Percentiles rank a stretch among this genome's conserved stretches.
Conservation (phyloP, 148 eudicot genomes). For the Rhododendron molle region DNA sequence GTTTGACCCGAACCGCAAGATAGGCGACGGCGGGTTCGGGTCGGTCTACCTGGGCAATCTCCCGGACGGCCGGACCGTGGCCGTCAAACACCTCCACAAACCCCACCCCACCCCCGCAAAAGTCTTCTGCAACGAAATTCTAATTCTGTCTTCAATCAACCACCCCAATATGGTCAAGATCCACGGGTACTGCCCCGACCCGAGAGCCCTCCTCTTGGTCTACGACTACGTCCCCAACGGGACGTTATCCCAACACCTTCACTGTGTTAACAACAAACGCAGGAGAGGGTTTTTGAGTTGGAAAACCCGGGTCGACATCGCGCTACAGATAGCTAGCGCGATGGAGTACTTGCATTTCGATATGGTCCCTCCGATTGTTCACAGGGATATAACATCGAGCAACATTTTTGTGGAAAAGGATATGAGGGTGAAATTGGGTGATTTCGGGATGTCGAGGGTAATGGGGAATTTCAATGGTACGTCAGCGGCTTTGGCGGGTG, state of each 20-base stretch:
- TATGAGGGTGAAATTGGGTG: conserved; percentile 79
- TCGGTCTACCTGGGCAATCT: conserved; percentile 73
- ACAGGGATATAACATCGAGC: conserved; percentile 74
- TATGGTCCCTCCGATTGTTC: conserved; percentile 78
- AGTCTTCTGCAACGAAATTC: conserved; percentile 82
- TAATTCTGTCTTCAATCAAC: conserved; percentile 66
- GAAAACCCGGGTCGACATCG: conserved; percentile 66
- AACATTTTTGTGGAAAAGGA: conserved; percentile 80
- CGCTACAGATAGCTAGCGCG: conserved; percentile 66
- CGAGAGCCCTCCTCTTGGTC: conserved; percentile 71
- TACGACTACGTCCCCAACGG: conserved; percentile 88
- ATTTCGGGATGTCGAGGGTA: conserved; percentile 83
- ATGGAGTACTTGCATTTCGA: conserved; percentile 75
- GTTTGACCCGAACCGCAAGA: conserved; percentile 68
- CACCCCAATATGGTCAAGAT: conserved; percentile 82
- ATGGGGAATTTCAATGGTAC: conserved; percentile 34
- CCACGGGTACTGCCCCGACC: conserved; percentile 88
- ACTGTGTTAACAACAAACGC: conserved; percentile 26
- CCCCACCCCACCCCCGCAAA: conserved; percentile 41
- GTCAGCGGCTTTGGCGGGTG: neutral
- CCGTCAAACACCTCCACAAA: conserved; percentile 67
- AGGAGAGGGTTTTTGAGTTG: conserved; percentile 49
- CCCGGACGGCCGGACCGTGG: conserved; percentile 49
- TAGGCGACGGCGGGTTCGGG: conserved; percentile 91
- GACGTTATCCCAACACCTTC: conserved; percentile 72